Base-by-base conservation (phyloP, 192 early-diverging fungal species). In the Rhizophlyctis rosea region DNA sequence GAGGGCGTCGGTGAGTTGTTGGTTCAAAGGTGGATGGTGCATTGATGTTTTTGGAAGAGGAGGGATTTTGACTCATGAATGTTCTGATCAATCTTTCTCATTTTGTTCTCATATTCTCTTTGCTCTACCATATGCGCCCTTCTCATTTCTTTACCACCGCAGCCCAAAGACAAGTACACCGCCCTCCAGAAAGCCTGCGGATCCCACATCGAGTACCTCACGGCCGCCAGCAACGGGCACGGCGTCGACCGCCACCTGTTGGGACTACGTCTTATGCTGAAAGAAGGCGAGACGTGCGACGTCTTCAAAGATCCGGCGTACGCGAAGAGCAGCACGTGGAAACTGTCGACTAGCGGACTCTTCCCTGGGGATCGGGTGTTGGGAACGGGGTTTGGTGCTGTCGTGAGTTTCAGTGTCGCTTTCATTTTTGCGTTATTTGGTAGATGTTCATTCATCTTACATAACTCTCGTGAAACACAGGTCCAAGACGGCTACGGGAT, bases 381-480 rank as follows among this genome's bases (percentile, higher is more conserved):
- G 27, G 90, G 86, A 11, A 88, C 89, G n/a, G 93, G 93, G 2
- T 96, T 94, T 72, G 91, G 91, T n/a, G 78, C 86, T 47, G 87
- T 91, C 23, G 83, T 76, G 23, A 47, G 70, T 47, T 32, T 28
- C 34, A 0, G 4, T 50, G 49, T 54, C 27, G 28, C 30, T 65
- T 63, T 54, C 2, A 35, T 71, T 55, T 34, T 35, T 53, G 4
- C 34, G 44, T 7, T 18, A 34, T 34, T n/a, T n/a, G n/a, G n/a
- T n/a, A 33, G 55, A 9, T 7, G 7, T 64, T 61, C 9, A 58
- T 58, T 58, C 18, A 48, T 58, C 14, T 18, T 54, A n/a, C 0
- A 57, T 58, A 7, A 44, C 39, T 44, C 9, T 44, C 39, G 39
- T 18, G 7, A 7, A 44, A 44, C 39, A 44, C 59, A 67, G 70